phyloP scores from a whole-genome alignment of 2,329 filamentous ascomycete genomes.

The Alternaria hordeiaustralica region DNA sequence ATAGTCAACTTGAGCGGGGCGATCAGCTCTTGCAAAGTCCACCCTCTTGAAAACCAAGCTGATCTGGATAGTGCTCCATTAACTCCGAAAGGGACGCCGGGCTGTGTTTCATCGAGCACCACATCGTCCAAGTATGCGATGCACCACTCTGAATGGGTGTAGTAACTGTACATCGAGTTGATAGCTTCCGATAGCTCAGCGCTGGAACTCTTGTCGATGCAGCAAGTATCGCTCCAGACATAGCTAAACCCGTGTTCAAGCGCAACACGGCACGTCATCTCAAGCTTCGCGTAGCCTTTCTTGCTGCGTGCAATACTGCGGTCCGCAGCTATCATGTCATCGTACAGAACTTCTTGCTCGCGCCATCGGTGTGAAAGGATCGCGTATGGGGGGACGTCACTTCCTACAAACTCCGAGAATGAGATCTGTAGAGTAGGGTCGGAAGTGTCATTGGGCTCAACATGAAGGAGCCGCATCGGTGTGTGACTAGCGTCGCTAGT shows the following conservation, averaged over 20 bases:
- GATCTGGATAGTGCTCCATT: background rate
- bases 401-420: no score
- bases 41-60: background rate
- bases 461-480: background rate
- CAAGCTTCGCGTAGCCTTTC: background rate
- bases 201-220: background rate
- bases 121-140: background rate
- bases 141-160: background rate
- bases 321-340: background rate
- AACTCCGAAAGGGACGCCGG: no score
- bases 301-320: background rate
- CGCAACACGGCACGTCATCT: background rate
- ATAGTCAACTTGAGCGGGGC: background rate
- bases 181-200: background rate
- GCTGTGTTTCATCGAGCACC: background rate
- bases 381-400: background rate
- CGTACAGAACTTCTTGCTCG: constrained; percentile 8
- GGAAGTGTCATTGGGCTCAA: background rate
- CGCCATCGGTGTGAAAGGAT: constrained; percentile 19
- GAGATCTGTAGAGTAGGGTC: background rate
- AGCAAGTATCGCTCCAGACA: background rate
- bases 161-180: constrained; percentile 3
- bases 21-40: background rate
- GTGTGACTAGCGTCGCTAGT: background rate
- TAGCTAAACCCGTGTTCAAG: background rate